Evolutionary conservation across 108 stramenopile species (phyloP), one percentile per base, ranked within the genome.

Genomic region (Cyclostephanos tholiformis): DNA sequence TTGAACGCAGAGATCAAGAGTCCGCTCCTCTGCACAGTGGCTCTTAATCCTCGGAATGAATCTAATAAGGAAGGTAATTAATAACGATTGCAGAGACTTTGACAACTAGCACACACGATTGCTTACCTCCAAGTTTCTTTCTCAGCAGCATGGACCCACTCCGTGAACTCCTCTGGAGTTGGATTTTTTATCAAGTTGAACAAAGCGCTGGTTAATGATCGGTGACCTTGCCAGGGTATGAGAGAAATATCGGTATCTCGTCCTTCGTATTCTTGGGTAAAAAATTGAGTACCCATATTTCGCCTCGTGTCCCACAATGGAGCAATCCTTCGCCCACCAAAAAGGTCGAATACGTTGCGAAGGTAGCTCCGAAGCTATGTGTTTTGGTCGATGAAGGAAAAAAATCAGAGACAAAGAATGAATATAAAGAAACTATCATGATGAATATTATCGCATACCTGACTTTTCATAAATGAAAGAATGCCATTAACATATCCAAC

Each of bases 201-300:
- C 56, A 98, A 75, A 9, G 93, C 91, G 60, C 83, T 86, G 4
- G 90, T 71, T n/a, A 97, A 65, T 26, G 86, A 77, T 44, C 95
- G 84, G 59, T 97, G 92, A 27, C 88, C 85, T 35, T 83, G 71
- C 95, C 97, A 97, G 12, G 99, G 99, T 44, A 94, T 90, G 49
- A 99, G 72, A 16, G 98, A 98, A n/a, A 99, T 87, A 77, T 99
- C 99, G 62, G 83, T 85, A 58, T 91, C 85, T n/a, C 97, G 75
- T 4, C 99, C 99, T 72, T 96, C 96, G 76, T 99, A 99, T 74
- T 97, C 96, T 76, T 95, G 93, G 14, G 89, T 89, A 65, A 95
- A 89, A 79, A 95, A 84, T 65, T 88, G 84, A 5, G 84, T 84
- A 58, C 86, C 79, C 69, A 92, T 71, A 22, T 87, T 91, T 17